Evolutionary conservation across 106 monocot genomes (phyloP).

Genomic region (Dendrobium officinale): DNA sequence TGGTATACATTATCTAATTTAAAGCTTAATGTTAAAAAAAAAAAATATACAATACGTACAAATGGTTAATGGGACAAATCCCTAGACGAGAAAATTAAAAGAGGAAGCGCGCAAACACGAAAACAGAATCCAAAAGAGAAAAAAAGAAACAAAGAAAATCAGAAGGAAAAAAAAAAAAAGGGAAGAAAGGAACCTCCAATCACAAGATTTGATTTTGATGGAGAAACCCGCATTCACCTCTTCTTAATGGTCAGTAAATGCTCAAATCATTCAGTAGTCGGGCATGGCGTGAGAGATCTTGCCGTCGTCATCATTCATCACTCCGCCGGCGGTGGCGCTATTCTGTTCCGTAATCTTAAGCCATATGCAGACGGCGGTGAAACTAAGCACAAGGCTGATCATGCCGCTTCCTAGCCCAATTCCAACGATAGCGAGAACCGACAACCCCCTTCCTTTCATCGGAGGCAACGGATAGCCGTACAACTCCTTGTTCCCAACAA

Average conservation of each 20-base stretch:
- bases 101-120: background rate
- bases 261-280: conserved; percentile 22
- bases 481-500: conserved; percentile 45
- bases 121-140: background rate
- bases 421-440: conserved; percentile 57
- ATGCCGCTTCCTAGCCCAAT: conserved; percentile 62
- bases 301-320: conserved; percentile 26
- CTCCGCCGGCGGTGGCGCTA: background rate
- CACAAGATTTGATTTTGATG: conserved; percentile 2
- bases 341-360: conserved; percentile 32
- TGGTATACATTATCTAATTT: too few relatives aligned
- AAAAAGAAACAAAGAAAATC: background rate
- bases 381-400: conserved; percentile 56
- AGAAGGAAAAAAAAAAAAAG: background rate
- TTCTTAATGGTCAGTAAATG: too few relatives aligned
- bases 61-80: too few relatives aligned
- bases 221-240: background rate
- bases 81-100: background rate
- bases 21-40: background rate
- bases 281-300: conserved; percentile 59
- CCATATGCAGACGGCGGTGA: conserved; percentile 66
- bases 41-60: too few relatives aligned
- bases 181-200: too few relatives aligned
- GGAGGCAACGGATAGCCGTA: conserved; percentile 52
- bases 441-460: conserved; percentile 25